Base-by-base conservation (phyloP, 192 early-diverging fungal genomes). In the Backusella westeae region DNA sequence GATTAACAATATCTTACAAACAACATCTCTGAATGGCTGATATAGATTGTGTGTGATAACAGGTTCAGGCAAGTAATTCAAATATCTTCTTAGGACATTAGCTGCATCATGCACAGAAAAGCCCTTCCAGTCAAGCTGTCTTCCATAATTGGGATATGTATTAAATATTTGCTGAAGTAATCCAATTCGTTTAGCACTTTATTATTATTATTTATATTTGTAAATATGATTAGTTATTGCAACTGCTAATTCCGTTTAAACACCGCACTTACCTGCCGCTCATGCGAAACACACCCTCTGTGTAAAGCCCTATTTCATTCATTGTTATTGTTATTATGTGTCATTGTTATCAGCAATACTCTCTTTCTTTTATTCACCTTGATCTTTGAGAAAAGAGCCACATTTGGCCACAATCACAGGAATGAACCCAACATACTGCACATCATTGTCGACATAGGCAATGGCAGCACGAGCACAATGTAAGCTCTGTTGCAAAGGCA, bases 31-130 rank as follows among this genome's bases (percentile, higher is more conserved):
- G 75, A 94, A 94, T 34, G 82, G 77, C 46, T 89, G 82, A 75
- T 94, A 94, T 77, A 80, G 86, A 38, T 87, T 82, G 39, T 85
- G 81, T 12, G 90, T 82, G 49, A 94, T 93, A 35, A 94, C 91
- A 10, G 91, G 90, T 46, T 91, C 90, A 4, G 93, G 93, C 17
- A 94, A 78, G 74, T 89, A 83, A 38, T 89, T 91, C 73, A 94
- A 75, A 77, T 91, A 94, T 59, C 92, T 82, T 7, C 92, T 87
- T 67, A 93, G 80, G 29, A 94, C 81, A 29, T 91, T 93, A 9
- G 91, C 92, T 23, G 90, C 91, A 72, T 94, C 93, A 77, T 94
- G 93, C n/a, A 93, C 86, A 12, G 91, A 90, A 80, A 89, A 94
- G 21, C 88, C 87, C 23, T 78, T 69, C 91, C 91, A 93, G 41